Conservation (phyloP, 1,139 yeast genomes). For the Nakaseomyces bracarensis region DNA sequence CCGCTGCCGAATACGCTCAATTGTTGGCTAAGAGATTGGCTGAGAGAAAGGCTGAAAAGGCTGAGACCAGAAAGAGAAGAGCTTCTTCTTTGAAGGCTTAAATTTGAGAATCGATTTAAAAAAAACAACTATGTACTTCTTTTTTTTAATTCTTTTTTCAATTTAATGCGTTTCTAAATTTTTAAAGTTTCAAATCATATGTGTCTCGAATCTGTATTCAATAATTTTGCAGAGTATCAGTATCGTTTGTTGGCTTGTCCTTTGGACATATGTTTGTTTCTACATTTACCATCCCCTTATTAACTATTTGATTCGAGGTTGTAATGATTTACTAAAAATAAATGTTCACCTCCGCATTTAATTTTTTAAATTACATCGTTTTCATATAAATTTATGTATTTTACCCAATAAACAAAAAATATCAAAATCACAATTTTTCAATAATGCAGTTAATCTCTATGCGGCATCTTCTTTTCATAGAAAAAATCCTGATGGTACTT, state of each 20-base stretch:
- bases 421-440: background rate
- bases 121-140: constrained; percentile 1
- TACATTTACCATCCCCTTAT: constrained; percentile 5
- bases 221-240: no score
- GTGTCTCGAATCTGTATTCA: no score
- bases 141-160: constrained; percentile 3
- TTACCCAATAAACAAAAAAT: constrained; percentile 6
- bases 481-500: no score
- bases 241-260: no score
- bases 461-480: no score
- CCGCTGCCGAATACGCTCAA: constrained; percentile 99
- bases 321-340: constrained; percentile 5
- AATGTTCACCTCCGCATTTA: constrained; percentile 6
- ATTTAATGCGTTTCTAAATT: constrained; percentile 4
- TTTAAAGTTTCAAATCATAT: constrained; percentile 4
- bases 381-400: constrained; percentile 7
- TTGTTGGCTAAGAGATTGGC: constrained; percentile 96
- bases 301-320: constrained; percentile 6
- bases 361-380: constrained; percentile 6
- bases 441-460: no score
- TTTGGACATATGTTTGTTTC: constrained; percentile 3
- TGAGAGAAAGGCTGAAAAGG: constrained; percentile 97
- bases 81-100: constrained; percentile 95
- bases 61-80: constrained; percentile 98
- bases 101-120: constrained; percentile 13